Conservation (phyloP, 371 early-diverging fungal species). For the Mortierella sp. region DNA sequence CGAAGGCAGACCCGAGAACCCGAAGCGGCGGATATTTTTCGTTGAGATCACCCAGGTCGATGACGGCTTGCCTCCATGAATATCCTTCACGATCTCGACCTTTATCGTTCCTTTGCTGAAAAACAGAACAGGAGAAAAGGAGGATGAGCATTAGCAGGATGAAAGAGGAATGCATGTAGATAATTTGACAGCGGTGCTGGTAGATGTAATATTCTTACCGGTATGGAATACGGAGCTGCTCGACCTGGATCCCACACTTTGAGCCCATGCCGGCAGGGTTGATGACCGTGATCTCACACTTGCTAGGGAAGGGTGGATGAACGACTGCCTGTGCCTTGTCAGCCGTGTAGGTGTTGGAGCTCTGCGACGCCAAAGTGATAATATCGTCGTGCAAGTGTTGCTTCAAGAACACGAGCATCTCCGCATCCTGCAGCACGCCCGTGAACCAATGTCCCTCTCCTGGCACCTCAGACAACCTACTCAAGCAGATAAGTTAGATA, state of each 20-base stretch:
- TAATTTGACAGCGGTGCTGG: too few species aligned
- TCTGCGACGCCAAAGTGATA: neutral
- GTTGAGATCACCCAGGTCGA: slow-evolving; percentile 63
- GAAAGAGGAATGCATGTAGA: neutral
- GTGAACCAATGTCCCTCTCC: slow-evolving; percentile 78
- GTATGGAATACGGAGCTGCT: slow-evolving; percentile 74
- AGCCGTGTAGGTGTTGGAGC: too few species aligned
- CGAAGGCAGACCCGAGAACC: slow-evolving; percentile 50
- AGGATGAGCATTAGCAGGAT: neutral
- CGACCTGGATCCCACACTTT: slow-evolving; percentile 70
- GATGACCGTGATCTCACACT: slow-evolving; percentile 69
- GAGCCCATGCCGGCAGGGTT: slow-evolving; percentile 77
- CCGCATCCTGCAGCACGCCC: slow-evolving; percentile 65
- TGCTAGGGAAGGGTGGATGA: slow-evolving; percentile 55
- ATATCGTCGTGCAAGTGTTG: slow-evolving; percentile 36
- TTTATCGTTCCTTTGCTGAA: slow-evolving; percentile 44
- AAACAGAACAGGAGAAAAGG: neutral
- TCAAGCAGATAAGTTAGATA: too few species aligned
- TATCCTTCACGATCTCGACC: slow-evolving; percentile 33
- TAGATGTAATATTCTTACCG: too few species aligned
- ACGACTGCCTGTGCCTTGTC: neutral
- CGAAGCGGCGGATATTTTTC: slow-evolving; percentile 67
- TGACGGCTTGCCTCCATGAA: slow-evolving; percentile 24
- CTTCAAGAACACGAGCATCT: slow-evolving; percentile 62
- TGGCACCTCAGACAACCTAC: slow-evolving; percentile 69